Conservation (phyloP, 768 basidiomycete genomes). For the Paxillus involutus region DNA sequence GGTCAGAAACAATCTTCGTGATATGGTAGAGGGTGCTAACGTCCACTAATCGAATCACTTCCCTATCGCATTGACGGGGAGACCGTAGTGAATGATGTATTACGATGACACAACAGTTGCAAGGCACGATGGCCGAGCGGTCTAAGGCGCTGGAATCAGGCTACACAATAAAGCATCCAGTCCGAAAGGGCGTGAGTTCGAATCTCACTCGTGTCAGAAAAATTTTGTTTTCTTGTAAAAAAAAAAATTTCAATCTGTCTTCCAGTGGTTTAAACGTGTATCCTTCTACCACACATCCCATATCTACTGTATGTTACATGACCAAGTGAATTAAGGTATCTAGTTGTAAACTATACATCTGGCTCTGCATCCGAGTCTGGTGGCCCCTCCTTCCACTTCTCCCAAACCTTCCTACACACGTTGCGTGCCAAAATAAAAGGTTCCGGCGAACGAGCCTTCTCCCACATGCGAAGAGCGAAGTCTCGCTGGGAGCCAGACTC, state of each 20-base stretch:
- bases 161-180: constrained; percentile 16
- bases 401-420: constrained; percentile 40
- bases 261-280: no score
- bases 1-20: no score
- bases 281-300: neutral
- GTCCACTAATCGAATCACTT: no score
- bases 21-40: no score
- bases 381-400: constrained; percentile 32
- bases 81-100: no score
- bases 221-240: neutral
- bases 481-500: constrained; percentile 56
- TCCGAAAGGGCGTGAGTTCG: constrained; percentile 37
- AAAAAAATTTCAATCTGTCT: no score
- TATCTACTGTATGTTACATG: constrained; percentile 1
- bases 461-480: constrained; percentile 58
- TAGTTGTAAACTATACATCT: constrained; percentile 19
- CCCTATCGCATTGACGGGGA: no score
- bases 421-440: constrained; percentile 48
- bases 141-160: constrained; percentile 61
- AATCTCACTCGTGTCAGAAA: constrained; percentile 32
- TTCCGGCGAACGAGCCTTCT: constrained; percentile 62
- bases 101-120: no score
- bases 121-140: constrained; percentile 53
- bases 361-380: constrained; percentile 11
- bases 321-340: constrained; percentile 20